A percentile compares a stretch with the other conserved stretches of the same genome.
Conservation (phyloP, 1,139 yeast species). For the Candida neerlandica region DNA sequence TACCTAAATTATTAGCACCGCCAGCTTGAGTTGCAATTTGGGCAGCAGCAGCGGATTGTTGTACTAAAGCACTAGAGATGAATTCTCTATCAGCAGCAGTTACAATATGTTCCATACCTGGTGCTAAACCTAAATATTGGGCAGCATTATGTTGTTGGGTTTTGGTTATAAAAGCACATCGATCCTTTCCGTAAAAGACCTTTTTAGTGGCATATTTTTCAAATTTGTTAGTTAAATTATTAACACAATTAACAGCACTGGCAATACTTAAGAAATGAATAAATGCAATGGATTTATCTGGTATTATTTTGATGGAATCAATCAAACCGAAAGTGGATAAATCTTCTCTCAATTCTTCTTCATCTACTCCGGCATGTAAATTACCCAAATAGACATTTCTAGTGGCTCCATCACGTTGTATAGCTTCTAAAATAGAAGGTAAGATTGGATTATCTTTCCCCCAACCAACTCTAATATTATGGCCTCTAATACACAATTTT, state of each 20-base stretch:
- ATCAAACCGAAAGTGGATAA: constrained; percentile 55
- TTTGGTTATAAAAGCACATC: constrained; percentile 79
- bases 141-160: constrained; percentile 98
- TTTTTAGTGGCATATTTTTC: constrained; percentile 58
- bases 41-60: constrained; percentile 72
- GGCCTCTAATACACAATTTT: constrained; percentile 56
- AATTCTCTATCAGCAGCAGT: constrained; percentile 79
- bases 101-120: constrained; percentile 83
- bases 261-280: constrained; percentile 60
- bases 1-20: constrained; percentile 80
- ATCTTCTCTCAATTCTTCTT: constrained; percentile 54
- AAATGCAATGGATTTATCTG: constrained; percentile 63
- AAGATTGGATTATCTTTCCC: constrained; percentile 66
- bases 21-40: constrained; percentile 76
- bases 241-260: constrained; percentile 61
- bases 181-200: constrained; percentile 63
- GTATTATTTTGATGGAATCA: constrained; percentile 58
- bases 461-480: constrained; percentile 69
- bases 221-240: constrained; percentile 50
- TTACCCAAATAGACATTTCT: constrained; percentile 87
- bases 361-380: constrained; percentile 52
- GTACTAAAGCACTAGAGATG: constrained; percentile 59
- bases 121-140: constrained; percentile 87
- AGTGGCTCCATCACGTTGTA: constrained; percentile 86
- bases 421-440: constrained; percentile 70